Base-by-base conservation (phyloP, 1,139 yeast genomes). In the Kurtzmaniella quercitrusa region DNA sequence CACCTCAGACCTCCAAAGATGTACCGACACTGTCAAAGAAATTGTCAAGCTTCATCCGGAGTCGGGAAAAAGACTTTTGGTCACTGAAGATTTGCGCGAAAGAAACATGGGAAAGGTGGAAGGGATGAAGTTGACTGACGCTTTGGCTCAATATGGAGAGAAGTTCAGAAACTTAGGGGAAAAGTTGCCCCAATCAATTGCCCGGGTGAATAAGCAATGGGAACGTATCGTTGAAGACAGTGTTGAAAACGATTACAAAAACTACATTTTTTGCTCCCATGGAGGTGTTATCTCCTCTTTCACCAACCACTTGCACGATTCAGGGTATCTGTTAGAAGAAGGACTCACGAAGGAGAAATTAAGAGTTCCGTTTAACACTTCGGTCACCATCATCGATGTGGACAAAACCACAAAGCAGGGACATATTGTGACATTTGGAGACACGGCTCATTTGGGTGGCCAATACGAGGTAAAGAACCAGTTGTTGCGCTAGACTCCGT, bases 201-300 rank as follows among this genome's bases (percentile, higher is more conserved):
- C 49, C 1, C 69, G 96, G 39, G 67, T 89, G 8, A 65, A 66
- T 10, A 46, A 55, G 2, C 81, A 77, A 39, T 74, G 86, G 71
- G 65, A 70, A 17, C 45, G 49, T 2, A 59, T 82, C 0, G 56
- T 81, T 2, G 64, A 65, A 7, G 63, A 63, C 14, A 67, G 79
- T 9, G 49, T 55, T 2, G 55, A 54, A 1, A 56, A 64, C 3
- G 60, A 60, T 16, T 60, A 68, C 48, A 59, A 63, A 39, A 85
- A 84, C 48, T 73, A 85, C 1, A 68, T 82, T 23, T 49, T 89
- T 21, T 82, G 93, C 45, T 81, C 93, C 11, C 97, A 90, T 58
- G 97, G 97, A 16, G 96, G 96, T 6, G 88, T 88, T 1, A 81
- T 90, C 29, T 75, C 88, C 43, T 75, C 81, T 40, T 73, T 84